Percentiles rank a stretch among this genome's conserved stretches.
Conservation (phyloP, 2,329 filamentous ascomycete species). For the Tolypocladium sp. region DNA sequence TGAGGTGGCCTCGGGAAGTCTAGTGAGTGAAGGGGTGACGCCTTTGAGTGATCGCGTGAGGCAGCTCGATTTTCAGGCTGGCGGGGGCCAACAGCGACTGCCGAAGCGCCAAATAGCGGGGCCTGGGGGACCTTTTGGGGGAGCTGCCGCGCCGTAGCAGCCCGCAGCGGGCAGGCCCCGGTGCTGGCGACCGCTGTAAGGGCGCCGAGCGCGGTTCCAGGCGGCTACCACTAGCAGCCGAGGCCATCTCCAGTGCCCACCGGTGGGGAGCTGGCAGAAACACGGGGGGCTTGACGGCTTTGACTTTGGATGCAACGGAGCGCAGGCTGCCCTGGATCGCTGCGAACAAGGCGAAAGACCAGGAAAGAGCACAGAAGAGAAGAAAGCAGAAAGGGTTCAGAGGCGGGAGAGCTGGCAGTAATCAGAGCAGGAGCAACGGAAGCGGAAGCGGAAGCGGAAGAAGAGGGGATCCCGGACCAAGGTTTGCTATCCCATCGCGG, state of each 20-base stretch:
- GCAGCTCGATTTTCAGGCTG: constrained; percentile 3
- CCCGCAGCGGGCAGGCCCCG: background rate
- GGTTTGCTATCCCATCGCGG: background rate
- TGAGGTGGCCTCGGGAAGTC: background rate
- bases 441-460: background rate
- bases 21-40: background rate
- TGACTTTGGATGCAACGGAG: no score
- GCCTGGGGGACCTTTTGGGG: background rate
- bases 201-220: background rate
- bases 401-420: background rate
- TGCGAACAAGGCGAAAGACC: background rate
- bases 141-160: background rate
- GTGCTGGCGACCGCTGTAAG: background rate
- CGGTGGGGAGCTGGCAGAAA: background rate
- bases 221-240: background rate
- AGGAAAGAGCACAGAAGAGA: background rate
- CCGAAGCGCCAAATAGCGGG: background rate
- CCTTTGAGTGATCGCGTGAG: constrained; percentile 5
- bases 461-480: background rate
- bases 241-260: no score
- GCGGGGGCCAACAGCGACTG: background rate
- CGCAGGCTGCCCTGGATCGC: no score
- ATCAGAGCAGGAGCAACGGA: background rate
- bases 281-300: background rate
- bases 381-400: background rate